phyloP scores from a whole-genome alignment of 345 rosid genomes.

The Ceriops tagal region DNA sequence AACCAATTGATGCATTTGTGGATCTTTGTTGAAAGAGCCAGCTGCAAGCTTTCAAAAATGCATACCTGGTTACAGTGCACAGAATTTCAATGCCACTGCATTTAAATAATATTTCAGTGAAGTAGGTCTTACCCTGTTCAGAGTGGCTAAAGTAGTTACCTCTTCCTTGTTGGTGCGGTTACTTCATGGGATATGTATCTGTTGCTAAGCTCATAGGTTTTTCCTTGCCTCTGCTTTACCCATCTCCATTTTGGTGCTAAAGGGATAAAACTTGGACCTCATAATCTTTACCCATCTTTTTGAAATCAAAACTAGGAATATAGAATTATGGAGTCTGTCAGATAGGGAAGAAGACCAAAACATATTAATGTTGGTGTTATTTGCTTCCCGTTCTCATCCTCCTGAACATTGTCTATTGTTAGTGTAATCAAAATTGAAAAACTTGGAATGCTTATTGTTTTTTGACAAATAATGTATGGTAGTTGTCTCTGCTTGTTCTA shows the following conservation, averaged over 20 bases:
- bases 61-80: too few species aligned
- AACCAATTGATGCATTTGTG: background rate
- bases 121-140: background rate
- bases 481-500: too few species aligned
- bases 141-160: background rate
- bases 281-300: background rate
- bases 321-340: background rate
- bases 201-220: constrained; percentile 7
- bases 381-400: too few species aligned
- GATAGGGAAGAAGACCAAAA: too few species aligned
- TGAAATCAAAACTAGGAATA: background rate
- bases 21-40: background rate
- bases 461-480: too few species aligned
- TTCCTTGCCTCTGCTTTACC: background rate
- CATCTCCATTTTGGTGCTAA: constrained; percentile 4
- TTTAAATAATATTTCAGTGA: background rate
- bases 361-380: too few species aligned
- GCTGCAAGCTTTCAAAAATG: too few species aligned
- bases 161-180: background rate
- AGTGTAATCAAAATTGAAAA: too few species aligned
- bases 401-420: background rate
- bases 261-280: background rate
- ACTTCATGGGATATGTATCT: background rate
- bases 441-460: too few species aligned
- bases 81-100: background rate